phyloP scores from a whole-genome alignment of 2,329 filamentous ascomycete species.

The Falciphora oryzae region DNA sequence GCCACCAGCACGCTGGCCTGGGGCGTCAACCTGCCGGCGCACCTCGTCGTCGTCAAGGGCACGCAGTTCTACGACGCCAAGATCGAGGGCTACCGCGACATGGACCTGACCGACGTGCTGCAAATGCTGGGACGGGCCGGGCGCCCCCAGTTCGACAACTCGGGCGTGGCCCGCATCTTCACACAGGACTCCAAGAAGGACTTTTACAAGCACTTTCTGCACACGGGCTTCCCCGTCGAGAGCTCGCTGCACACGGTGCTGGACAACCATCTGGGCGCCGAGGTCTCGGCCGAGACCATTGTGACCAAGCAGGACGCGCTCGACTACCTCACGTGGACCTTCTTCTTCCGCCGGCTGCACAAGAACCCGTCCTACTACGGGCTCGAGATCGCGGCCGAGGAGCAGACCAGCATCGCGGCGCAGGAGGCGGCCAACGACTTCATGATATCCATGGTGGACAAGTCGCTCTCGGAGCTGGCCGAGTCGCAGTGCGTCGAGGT shows the following conservation, averaged over 20 bases:
- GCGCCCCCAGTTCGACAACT: slow-evolving; percentile 92
- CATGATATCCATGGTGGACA: slow-evolving; percentile 89
- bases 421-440: slow-evolving; percentile 88
- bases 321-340: slow-evolving; percentile 98
- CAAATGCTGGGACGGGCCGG: slow-evolving; percentile 97
- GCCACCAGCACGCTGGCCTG: slow-evolving; percentile 95
- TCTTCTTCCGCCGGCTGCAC: slow-evolving; percentile 95
- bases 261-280: slow-evolving; percentile 93
- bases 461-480: slow-evolving; percentile 74
- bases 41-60: slow-evolving; percentile 95
- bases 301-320: slow-evolving; percentile 93
- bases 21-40: slow-evolving; percentile 96
- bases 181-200: slow-evolving; percentile 97
- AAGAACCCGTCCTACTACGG: slow-evolving; percentile 99
- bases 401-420: slow-evolving; percentile 63
- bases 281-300: slow-evolving; percentile 90
- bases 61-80: slow-evolving; percentile 99
- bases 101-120: slow-evolving; percentile 96
- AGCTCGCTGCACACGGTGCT: slow-evolving; percentile 93
- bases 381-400: slow-evolving; percentile 84
- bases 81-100: slow-evolving; percentile 95
- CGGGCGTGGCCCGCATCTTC: slow-evolving; percentile 93
- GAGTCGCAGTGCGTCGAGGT: slow-evolving; percentile 79
- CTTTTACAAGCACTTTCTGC: slow-evolving; percentile 98
- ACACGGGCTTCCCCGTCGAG: slow-evolving; percentile 96